Conservation (phyloP, 2,329 filamentous ascomycete genomes). For the Penicillium capsulatum region DNA sequence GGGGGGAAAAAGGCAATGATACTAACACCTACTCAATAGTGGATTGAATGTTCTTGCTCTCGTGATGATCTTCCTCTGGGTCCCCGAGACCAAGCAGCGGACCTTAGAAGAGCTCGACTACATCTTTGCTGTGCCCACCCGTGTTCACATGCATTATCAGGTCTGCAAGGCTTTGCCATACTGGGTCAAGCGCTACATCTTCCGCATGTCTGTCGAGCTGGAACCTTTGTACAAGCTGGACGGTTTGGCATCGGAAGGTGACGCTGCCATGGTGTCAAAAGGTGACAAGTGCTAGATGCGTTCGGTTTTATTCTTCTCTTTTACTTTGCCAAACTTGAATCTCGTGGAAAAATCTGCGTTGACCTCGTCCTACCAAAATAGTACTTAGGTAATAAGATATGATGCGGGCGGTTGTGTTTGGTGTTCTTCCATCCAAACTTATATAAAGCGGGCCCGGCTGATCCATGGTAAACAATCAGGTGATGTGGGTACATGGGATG, state of each 20-base stretch:
- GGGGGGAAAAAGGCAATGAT: no score
- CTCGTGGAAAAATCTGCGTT: no score
- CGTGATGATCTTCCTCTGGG: constrained; percentile 60
- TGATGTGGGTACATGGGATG: constrained; percentile 16
- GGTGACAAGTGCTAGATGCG: constrained; percentile 1
- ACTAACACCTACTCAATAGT: no score
- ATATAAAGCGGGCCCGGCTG: constrained; percentile 6
- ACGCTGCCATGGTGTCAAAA: constrained; percentile 3
- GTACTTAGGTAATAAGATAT: no score
- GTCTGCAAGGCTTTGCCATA: constrained; percentile 55
- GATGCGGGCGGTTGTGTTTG: no score
- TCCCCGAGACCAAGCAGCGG: constrained; percentile 55
- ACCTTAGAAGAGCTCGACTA: constrained; percentile 56
- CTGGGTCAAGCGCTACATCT: constrained; percentile 57
- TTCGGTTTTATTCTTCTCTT: no score
- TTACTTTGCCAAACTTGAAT: no score
- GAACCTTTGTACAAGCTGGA: constrained; percentile 53
- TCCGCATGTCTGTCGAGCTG: constrained; percentile 47
- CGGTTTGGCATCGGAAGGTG: neutral
- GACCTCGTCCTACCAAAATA: no score
- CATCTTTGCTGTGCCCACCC: constrained; percentile 56
- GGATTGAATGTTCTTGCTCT: constrained; percentile 59
- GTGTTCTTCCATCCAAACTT: no score
- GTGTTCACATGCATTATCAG: constrained; percentile 56
- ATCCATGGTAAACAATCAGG: constrained; percentile 20